phyloP scores from a whole-genome alignment of 2,329 filamentous ascomycete genomes.

The Beauveria sp. region DNA sequence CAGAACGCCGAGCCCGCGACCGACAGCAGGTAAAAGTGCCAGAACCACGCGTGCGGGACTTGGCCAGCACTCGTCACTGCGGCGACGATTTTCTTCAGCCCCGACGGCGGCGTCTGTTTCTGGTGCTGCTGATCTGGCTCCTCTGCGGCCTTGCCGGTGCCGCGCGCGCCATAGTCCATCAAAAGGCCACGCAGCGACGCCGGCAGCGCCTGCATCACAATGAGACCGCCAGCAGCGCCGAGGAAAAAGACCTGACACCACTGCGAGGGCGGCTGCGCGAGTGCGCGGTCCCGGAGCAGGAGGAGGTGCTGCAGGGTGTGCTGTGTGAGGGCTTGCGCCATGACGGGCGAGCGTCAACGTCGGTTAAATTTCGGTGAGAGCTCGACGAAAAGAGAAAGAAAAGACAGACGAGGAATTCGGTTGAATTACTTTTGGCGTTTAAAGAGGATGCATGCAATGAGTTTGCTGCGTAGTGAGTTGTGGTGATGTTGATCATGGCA shows the following conservation, averaged over 20 bases:
- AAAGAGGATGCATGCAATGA: not conserved
- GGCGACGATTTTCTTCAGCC: slow-evolving; percentile 22
- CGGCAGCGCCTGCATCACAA: slow-evolving; percentile 37
- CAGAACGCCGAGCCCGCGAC: slow-evolving; percentile 66
- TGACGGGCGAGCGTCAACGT: not conserved
- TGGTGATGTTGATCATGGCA: not conserved
- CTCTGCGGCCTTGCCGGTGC: slow-evolving; percentile 17
- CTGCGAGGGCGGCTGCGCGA: slow-evolving; percentile 19
- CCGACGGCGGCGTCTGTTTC: not conserved
- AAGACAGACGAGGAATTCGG: too few relatives aligned
- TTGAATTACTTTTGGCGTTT: too few relatives aligned
- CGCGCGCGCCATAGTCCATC: slow-evolving; percentile 44
- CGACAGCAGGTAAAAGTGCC: slow-evolving; percentile 75
- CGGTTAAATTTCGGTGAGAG: not conserved
- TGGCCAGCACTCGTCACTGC: slow-evolving; percentile 31
- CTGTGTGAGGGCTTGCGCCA: not conserved
- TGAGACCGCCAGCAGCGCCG: slow-evolving; percentile 30
- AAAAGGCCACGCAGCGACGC: slow-evolving; percentile 34
- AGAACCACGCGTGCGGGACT: slow-evolving; percentile 85
- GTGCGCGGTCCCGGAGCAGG: not conserved
- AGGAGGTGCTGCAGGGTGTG: not conserved
- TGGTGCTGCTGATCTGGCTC: not conserved
- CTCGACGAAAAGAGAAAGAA: not conserved
- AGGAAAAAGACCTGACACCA: slow-evolving; percentile 42
- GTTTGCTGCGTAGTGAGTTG: not conserved